Evolutionary conservation across 306 rosid species (phyloP).

Genomic region (Sphenostylis stenocarpa): DNA sequence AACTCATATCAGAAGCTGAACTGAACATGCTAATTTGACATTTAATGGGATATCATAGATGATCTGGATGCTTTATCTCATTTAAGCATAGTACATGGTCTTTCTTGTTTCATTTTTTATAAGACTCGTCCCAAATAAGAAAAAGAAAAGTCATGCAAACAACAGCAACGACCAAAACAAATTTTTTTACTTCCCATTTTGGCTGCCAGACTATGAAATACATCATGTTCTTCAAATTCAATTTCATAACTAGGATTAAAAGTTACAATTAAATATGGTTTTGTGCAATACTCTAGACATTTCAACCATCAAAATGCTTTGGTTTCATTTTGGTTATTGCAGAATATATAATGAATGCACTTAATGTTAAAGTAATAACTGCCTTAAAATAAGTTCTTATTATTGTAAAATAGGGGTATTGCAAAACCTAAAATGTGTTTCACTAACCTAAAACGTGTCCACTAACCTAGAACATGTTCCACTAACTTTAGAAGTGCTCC

Average conservation of each 20-base stretch:
- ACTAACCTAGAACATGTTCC: too few relatives aligned
- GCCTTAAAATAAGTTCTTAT: not conserved
- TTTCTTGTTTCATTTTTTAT: slow-evolving; percentile 18
- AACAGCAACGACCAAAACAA: too few relatives aligned
- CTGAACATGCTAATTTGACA: slow-evolving; percentile 2
- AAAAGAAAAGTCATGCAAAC: not conserved
- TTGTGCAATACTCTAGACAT: not conserved
- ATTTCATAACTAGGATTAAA: not conserved
- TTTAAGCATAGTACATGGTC: not conserved
- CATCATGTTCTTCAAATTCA: not conserved
- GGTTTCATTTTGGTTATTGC: not conserved
- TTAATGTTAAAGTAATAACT: not conserved
- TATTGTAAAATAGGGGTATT: too few relatives aligned
- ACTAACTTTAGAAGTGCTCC: too few relatives aligned
- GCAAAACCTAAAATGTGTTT: too few relatives aligned
- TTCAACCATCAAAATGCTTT: not conserved
- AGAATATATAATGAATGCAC: not conserved
- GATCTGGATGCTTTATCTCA: slow-evolving; percentile 4
- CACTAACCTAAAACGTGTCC: too few relatives aligned
- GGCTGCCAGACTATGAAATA: not conserved
- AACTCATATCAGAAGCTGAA: slow-evolving; percentile 14
- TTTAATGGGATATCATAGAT: not conserved
- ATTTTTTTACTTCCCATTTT: not conserved
- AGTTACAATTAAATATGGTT: slow-evolving; percentile 4
- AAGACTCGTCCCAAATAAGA: not conserved